Base-by-base conservation (phyloP, 2,329 filamentous ascomycete genomes). In the Penicillium rolfsii region DNA sequence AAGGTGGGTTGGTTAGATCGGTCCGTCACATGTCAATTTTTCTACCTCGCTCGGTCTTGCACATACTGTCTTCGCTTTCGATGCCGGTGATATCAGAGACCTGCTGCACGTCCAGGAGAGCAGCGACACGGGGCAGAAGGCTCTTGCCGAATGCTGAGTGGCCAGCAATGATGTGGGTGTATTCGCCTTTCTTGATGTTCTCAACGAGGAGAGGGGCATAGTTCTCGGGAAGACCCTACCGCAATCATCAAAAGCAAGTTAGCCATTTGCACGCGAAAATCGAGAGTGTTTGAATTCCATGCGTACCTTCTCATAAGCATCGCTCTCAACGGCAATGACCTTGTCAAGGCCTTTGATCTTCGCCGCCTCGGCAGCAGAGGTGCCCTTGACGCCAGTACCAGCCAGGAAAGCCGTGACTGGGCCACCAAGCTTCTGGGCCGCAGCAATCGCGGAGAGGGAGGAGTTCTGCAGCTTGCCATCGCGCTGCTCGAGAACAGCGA, bases 121-220 rank as follows among this genome's bases (percentile, higher is more conserved):
- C 95, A 22, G 95, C 92, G 16, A 97, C 91, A 64, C 95, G 89
- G 41, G 95, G 95, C 79, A 99, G 83, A 49, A 99, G 78, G 77
- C 90, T 96, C 86, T 99, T 99, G 73, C 95, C 95, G 79, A 99
- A 99, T 0, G 95, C 93, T 26, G 93, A 95, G 81, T 98, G 93
- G 58, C 91, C 89, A 41, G 90, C 91, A 71, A 99, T 85, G 65
- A 99, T 86, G 75, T 99, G 95, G 63, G 93, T 96, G 78, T 93
- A 98, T 62, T 89, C 91, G 62, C 91, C 93, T 76, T 95, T 95
- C 82, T 96, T 96, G 79, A 98, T 94, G 79, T 98, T 99, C 78
- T 98, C 94, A 55, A 93, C 90, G 43, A 99, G 83, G 50, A 99
- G 83, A 58, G 93, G 91, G n/a, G 94, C 95, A 74, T 87, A 98